Base-by-base conservation (phyloP, 2,329 filamentous ascomycete species). In the Chrysoporthe puriensis region DNA sequence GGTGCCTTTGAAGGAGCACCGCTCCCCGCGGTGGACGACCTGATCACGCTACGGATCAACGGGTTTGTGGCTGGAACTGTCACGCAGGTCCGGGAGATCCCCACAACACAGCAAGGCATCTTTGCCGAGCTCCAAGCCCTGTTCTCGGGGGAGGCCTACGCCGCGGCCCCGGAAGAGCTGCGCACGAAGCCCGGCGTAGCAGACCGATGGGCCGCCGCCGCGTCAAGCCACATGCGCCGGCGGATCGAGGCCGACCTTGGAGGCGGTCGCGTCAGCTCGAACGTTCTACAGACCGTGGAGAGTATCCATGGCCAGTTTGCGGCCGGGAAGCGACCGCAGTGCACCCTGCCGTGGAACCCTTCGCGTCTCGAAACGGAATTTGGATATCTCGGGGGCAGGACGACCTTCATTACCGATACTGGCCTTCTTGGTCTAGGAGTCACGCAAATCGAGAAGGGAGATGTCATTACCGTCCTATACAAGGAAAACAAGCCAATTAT, bases 381-480 rank as follows among this genome's bases (percentile, higher is more conserved):
- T 13, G 56, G 18, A n/a, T n/a, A 4, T 9, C 42, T 63, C 1
- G 21, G n/a, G 2, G 59, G 50, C 16, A 50, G 54, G 13, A 34
- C 16, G 18, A 13, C 61, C 16, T 42, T 66, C 5, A 16, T 66
- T 32, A 63, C 59, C 11, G 42, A 63, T 2, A 46, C 32, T 48
- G 64, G 64, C 4, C 54, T 48, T n/a, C 13, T 57, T 26, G 64
- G 59, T 2, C 34, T 66, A 7, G 54, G 64, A 11, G 59, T 63
- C 4, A 26, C 42, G 13, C 42, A 40, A 6, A 48, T 40, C 18
- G n/a, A 32, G n/a, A 40, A 66, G 18, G 59, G 64, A 4, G 64
- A 63, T 42, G 21, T 58, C 21, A 13, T 63, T 8, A 46, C 61
- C 18, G n/a, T 66, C 3, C 42, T 62, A 13, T 14, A 50, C 5